A percentile compares a stretch with the other conserved stretches of the same genome.
phyloP scores from a whole-genome alignment of 495 filamentous ascomycete genomes.

The Cercophora scortea region DNA sequence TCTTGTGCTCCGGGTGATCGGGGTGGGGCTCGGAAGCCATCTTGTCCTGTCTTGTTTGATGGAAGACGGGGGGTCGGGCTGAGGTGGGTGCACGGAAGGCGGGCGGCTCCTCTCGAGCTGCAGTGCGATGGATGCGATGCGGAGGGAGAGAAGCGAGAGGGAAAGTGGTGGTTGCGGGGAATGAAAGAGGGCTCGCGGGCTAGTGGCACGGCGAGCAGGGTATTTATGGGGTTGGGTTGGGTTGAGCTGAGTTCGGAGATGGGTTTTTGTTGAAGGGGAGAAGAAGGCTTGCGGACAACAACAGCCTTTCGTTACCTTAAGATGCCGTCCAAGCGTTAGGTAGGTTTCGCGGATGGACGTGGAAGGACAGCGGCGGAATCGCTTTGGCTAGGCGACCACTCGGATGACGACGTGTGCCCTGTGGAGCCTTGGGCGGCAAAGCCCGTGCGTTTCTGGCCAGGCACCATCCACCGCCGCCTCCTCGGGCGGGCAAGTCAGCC shows the following conservation, averaged over 20 bases:
- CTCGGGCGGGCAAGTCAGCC: no score
- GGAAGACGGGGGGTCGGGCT: neutral
- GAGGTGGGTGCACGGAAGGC: no score
- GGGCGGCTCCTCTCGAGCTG: no score
- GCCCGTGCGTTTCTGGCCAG: constrained; percentile 21
- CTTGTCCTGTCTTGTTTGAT: constrained; percentile 13
- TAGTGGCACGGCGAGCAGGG: neutral
- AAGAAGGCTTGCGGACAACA: neutral
- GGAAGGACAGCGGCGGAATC: constrained; percentile 8
- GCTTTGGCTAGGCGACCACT: constrained; percentile 23
- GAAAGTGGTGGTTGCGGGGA: neutral
- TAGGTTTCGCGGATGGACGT: constrained; percentile 4
- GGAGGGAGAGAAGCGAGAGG: neutral
- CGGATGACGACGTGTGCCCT: constrained; percentile 25
- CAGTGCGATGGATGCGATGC: neutral
- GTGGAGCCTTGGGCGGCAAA: constrained; percentile 26
- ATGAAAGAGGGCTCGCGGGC: neutral
- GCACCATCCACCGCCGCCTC: neutral
- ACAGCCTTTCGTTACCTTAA: constrained; percentile 1
- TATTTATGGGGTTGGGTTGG: constrained; percentile 1
- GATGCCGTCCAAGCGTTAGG: constrained; percentile 6
- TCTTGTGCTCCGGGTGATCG: constrained; percentile 71
- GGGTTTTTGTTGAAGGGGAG: neutral
- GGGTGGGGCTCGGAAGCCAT: constrained; percentile 28
- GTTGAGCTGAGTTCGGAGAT: constrained; percentile 1